Evolutionary conservation across 257 asterid species (phyloP), one percentile per base, ranked within the genome.

Genomic region (Rubia yunnanensis): DNA sequence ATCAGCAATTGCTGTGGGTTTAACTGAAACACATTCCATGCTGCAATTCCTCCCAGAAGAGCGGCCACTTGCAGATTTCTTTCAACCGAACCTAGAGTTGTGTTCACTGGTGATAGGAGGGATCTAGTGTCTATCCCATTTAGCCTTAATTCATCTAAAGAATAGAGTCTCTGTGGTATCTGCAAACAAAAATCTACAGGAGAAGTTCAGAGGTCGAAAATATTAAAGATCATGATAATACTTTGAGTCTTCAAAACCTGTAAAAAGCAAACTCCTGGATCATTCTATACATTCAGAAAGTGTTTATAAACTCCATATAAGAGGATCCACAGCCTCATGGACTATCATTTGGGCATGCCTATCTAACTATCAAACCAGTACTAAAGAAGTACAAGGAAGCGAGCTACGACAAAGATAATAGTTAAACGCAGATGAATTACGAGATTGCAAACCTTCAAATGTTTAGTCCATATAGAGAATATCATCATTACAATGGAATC

Each of bases 161-260:
- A 80, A 80, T 92, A 92, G n/a, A 92, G 88, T 76, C 97, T 86
- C 78, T 86, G 96, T 10, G 99, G 99, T 72, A 92, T 86, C 99
- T 92, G 95, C 82, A 84, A 62, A 60, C 64, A 60, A 31, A 65
- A 63, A 39, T 68, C 74, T 67, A 80, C 70, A 70, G 56, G 30
- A 66, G 23, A 56, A 67, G 46, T 39, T 61, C 73, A 65, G 75
- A 64, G 62, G 65, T 58, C 57, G 10, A 8, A 28, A 10, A 61
- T 26, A 24, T 59, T 35, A 14, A 39, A 24, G 17, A 3, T 26
- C 35, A 14, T 3, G n/a, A 15, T 28, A 28, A 44, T 35, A 4
- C 53, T 20, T 22, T 11, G 34, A 10, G 18, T 23, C 4, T 5
- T 7, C n/a, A 27, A 13, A 64, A 53, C 24, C 14, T n/a, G n/a